Evolutionary conservation across 2,329 filamentous ascomycete genomes (phyloP), one percentile per base, ranked within the genome.

Genomic region (Alternaria triticina): DNA sequence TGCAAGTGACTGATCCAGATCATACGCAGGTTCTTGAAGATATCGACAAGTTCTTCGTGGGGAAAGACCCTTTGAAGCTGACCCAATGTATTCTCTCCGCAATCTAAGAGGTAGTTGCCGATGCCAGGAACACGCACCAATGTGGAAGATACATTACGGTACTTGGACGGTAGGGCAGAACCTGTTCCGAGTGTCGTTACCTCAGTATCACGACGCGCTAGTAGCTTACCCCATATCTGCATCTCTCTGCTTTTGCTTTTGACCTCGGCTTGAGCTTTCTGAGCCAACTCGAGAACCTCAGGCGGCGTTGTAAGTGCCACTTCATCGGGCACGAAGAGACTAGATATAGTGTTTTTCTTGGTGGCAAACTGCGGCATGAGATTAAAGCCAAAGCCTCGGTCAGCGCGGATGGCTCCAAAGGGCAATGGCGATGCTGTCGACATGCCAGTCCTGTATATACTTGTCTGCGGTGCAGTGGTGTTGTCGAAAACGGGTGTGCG

Each of bases 1-100:
- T 99, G 96, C 66, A 97, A 84, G 81, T 99, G 96, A 79, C 93
- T 97, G 80, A 99, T 96, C 89, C 93, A 97, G 66, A 99, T 90
- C 70, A 89, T 88, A 57, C 90, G 90, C 46, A 99, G 84, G 66
- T 96, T 89, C 62, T 84, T 86, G n/a, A 99, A 83, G 12, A 97
- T 85, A n/a, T 89, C 84, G 27, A 83, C 83, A 4, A 95, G 83
- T 67, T 92, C 86, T 5, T 88, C 84, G 0, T 85, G 82, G 6
- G 86, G 85, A 72, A 91, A 95, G 0, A 92, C 84, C 54, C 96
- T 91, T 61, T 88, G 88, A 43, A 99, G 83, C 77, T 97, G 94
- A 11, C 95, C 95, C 9, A 98, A 82, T 0, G 96, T 97, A 74
- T 93, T 94, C 80, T 99, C 96, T 61, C 96, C 96, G 70, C 90